phyloP scores from a whole-genome alignment of 805 yeast species.

The Zygotorulaspora chibaensis region DNA sequence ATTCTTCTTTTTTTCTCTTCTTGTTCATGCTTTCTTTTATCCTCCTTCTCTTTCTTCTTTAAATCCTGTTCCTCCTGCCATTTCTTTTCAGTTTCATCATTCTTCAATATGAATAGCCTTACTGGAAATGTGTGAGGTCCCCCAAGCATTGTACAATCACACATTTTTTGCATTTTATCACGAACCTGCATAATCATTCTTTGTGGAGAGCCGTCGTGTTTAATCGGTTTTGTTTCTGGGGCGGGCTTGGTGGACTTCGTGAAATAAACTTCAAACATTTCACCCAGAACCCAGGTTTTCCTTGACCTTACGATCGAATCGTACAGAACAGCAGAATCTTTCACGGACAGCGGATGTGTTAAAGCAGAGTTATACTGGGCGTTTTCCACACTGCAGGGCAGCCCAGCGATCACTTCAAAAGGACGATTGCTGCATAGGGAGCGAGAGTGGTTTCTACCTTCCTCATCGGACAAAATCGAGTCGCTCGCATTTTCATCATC shows the following conservation, averaged over 20 bases:
- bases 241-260: conserved; percentile 49
- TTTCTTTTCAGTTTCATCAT: conserved; percentile 58
- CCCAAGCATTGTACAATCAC: conserved; percentile 64
- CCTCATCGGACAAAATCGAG: conserved; percentile 9
- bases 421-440: conserved; percentile 42
- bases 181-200: conserved; percentile 40
- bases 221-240: conserved; percentile 34
- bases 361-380: conserved; percentile 55
- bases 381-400: conserved; percentile 60
- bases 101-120: conserved; percentile 77
- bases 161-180: conserved; percentile 83
- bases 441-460: conserved; percentile 1
- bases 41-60: conserved; percentile 36
- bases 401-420: conserved; percentile 56
- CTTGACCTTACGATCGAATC: conserved; percentile 72
- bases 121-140: conserved; percentile 85
- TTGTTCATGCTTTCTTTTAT: conserved; percentile 35
- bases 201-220: conserved; percentile 7
- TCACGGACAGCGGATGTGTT: conserved; percentile 60
- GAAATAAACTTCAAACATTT: conserved; percentile 79
- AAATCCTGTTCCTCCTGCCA: conserved; percentile 40
- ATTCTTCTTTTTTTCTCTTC: conserved; percentile 27
- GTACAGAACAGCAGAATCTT: conserved; percentile 69
- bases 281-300: conserved; percentile 57
- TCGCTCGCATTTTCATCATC: conserved; percentile 17